These are phyloP conservation scores for Dactylonectria estremocensis DNA, from an alignment of 2,329 filamentous ascomycete genomes.

Conservation along the genomic window DNA sequence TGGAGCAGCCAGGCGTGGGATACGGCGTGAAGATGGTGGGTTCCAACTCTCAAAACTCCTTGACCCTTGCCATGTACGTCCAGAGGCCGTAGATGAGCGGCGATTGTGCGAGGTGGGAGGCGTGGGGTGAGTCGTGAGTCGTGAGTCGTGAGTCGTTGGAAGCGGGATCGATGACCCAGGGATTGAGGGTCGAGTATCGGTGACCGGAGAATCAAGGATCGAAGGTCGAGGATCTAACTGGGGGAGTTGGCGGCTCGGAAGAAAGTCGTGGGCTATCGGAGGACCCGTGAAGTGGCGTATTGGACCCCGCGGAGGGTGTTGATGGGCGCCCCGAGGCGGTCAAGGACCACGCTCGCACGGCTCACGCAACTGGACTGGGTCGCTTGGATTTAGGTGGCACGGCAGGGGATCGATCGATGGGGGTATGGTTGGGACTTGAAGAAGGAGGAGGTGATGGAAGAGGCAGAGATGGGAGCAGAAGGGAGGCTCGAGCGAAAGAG, in stretches of 20 bases:
- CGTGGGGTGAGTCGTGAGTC: not conserved
- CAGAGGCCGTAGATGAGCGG: conserved; percentile 9
- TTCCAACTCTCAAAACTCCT: conserved; percentile 33
- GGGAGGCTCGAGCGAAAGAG: not conserved
- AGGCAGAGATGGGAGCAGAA: not conserved
- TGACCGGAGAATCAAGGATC: too few relatives aligned
- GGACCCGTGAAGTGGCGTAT: not conserved
- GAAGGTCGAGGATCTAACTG: not conserved
- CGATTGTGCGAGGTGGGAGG: not conserved
- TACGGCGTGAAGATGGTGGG: conserved; percentile 27
- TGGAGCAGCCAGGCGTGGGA: conserved; percentile 3
- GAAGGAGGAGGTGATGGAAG: not conserved
- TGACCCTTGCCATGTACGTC: conserved; percentile 45
- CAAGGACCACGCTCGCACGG: conserved; percentile 4
- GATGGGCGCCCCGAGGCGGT: conserved; percentile 9
- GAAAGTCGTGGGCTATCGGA: not conserved
- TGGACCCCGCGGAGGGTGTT: conserved; percentile 7
- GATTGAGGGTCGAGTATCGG: too few relatives aligned
- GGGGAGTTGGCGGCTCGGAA: not conserved
- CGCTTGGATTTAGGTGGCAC: not conserved
- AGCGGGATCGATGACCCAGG: not conserved
- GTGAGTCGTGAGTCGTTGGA: not conserved
- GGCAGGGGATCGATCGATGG: conserved; percentile 1
- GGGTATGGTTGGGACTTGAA: not conserved
- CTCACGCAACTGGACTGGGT: conserved; percentile 5